Conservation (phyloP, 495 filamentous ascomycete species). For the Lepraria neglecta region DNA sequence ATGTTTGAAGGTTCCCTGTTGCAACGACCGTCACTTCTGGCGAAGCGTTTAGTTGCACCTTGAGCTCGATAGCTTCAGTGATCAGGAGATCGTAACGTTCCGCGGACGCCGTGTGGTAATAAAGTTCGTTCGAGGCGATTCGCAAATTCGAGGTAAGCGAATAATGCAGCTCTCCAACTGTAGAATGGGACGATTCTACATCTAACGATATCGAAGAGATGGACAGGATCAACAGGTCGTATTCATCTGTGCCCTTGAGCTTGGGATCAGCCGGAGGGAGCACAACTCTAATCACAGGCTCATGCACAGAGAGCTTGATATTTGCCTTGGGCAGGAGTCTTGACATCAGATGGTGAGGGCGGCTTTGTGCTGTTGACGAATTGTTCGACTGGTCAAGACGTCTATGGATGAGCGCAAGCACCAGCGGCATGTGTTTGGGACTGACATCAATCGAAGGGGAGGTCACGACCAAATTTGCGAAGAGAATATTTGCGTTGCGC, state of each 20-base stretch:
- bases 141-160: slow-evolving; percentile 74
- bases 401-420: slow-evolving; percentile 65
- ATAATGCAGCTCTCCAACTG: slow-evolving; percentile 79
- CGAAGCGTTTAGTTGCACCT: slow-evolving; percentile 73
- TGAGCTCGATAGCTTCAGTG: slow-evolving; percentile 80
- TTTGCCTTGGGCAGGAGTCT: slow-evolving; percentile 87
- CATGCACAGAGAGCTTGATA: slow-evolving; percentile 92
- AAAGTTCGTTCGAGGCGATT: slow-evolving; percentile 81
- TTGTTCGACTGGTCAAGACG: slow-evolving; percentile 46
- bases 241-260: slow-evolving; percentile 53
- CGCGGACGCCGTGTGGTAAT: slow-evolving; percentile 83
- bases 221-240: slow-evolving; percentile 88
- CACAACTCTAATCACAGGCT: slow-evolving; percentile 84
- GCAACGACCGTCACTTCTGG: slow-evolving; percentile 79
- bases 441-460: slow-evolving; percentile 95
- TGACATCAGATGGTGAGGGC: slow-evolving; percentile 67
- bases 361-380: slow-evolving; percentile 34
- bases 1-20: slow-evolving; percentile 74
- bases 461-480: slow-evolving; percentile 90
- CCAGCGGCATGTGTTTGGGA: slow-evolving; percentile 80
- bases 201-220: slow-evolving; percentile 89
- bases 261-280: slow-evolving; percentile 68
- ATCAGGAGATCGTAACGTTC: slow-evolving; percentile 77
- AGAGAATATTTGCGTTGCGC: slow-evolving; percentile 91
- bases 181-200: slow-evolving; percentile 87